A percentile compares a stretch with the other conserved stretches of the same genome.
phyloP scores from a whole-genome alignment of 2,329 filamentous ascomycete genomes.

The Penicillium crustosum region DNA sequence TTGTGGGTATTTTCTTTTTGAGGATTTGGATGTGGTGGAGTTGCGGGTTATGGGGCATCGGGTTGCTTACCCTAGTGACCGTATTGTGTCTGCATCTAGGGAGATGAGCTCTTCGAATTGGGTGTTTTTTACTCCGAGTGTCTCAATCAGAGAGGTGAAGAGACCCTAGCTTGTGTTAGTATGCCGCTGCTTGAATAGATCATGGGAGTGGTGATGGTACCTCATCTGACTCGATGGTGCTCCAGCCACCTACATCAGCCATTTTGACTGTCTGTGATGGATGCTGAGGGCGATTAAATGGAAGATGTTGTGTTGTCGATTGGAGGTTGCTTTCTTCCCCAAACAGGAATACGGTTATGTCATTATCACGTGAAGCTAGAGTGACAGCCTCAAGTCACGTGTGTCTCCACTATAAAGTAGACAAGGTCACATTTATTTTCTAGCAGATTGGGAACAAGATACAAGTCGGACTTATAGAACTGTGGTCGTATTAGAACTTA shows the following conservation, averaged over 20 bases:
- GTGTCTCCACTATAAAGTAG: background rate
- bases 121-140: slow-evolving; percentile 85
- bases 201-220: slow-evolving; percentile 55
- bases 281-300: background rate
- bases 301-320: slow-evolving; percentile 1
- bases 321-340: slow-evolving; percentile 7
- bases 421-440: background rate
- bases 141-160: slow-evolving; percentile 93
- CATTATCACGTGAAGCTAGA: slow-evolving; percentile 12
- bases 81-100: slow-evolving; percentile 68
- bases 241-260: slow-evolving; percentile 72
- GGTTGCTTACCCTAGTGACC: slow-evolving; percentile 42
- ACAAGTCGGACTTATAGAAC: background rate
- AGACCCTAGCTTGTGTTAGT: slow-evolving; percentile 63
- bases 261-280: slow-evolving; percentile 52
- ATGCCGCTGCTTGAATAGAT: slow-evolving; percentile 5
- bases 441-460: background rate
- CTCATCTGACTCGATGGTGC: slow-evolving; percentile 96
- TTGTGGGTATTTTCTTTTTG: background rate
- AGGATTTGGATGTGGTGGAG: slow-evolving; percentile 4
- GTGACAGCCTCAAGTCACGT: background rate
- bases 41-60: background rate
- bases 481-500: background rate
- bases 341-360: slow-evolving; percentile 15
- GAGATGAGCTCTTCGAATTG: slow-evolving; percentile 96